Evolutionary conservation across 108 stramenopile genomes (phyloP), one percentile per base, ranked within the genome.

Genomic region (Pseudonitzschia delicatissima): DNA sequence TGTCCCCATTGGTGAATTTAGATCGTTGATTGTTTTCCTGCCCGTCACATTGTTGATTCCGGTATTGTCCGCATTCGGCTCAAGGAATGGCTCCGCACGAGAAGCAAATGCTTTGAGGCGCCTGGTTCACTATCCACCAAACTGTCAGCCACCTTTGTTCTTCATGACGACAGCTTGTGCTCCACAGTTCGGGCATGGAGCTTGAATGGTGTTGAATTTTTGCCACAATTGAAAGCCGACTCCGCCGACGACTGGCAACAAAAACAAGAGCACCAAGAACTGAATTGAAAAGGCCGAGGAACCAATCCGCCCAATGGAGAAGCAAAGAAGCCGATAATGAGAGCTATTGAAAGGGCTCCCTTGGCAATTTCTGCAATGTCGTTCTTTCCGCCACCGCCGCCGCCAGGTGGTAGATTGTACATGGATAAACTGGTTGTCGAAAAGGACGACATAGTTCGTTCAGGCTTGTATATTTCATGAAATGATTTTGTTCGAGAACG

Each of bases 111-210:
- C 68, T 59, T 18, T 85, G 85, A 8, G 28, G n/a, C n/a, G n/a
- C n/a, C 39, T 8, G 60, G 57, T 2, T 26, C 44, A 55, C 18
- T 27, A 33, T 55, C 53, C 3, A 55, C 53, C 29, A 33, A 27
- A 29, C 31, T 55, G 15, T n/a, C 32, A 4, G 20, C 77, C 71
- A 32, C 68, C 77, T 48, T 80, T 78, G 50, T 79, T 85, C 17
- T 78, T 82, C 47, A 79, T 39, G 8, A 85, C 66, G 17, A 68
- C 59, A 17, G 78, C 58, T 3, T 78, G 78, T 15, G 72, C 76
- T 26, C 83, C 86, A 63, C 90, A 91, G 52, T 74, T 81, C 7
- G 90, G 90, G 76, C 90, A 91, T 4, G 81, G 64, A 0, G 76
- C 87, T 26, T 71, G 51, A 20, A 87, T 66, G 45, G 87, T 87